phyloP scores from a whole-genome alignment of 768 basidiomycete species.

The Lyophyllum atratum region DNA sequence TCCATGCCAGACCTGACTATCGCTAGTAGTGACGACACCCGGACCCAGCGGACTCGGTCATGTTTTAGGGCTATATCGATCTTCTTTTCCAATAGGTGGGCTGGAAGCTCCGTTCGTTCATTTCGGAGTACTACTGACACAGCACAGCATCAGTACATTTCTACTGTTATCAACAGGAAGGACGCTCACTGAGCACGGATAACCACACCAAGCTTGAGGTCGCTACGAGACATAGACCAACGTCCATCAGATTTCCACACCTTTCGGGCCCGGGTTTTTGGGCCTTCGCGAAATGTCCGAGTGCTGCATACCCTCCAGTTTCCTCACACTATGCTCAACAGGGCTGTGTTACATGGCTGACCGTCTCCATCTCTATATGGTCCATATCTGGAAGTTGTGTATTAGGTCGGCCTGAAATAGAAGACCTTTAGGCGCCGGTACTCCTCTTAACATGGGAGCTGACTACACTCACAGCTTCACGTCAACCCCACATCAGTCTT shows the following conservation, averaged over 20 bases:
- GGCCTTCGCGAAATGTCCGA: background rate
- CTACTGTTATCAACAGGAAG: background rate
- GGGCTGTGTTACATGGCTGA: slow-evolving; percentile 1
- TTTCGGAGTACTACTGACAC: no score
- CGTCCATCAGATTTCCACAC: background rate
- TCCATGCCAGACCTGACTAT: no score
- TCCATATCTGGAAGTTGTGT: background rate
- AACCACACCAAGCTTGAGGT: background rate
- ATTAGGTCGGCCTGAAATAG: background rate
- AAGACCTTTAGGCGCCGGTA: background rate
- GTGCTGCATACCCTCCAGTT: background rate
- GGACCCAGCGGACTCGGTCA: no score
- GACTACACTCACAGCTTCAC: background rate
- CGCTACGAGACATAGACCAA: background rate
- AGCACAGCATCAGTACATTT: background rate
- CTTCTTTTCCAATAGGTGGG: no score
- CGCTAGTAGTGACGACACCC: no score
- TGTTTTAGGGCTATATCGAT: no score
- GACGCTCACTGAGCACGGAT: background rate
- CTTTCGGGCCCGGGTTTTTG: background rate
- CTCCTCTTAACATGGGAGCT: background rate
- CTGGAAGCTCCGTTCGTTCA: no score
- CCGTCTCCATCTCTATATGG: background rate
- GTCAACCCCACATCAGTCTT: background rate
- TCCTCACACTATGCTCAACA: background rate